Base-by-base conservation (phyloP, 2,329 filamentous ascomycete genomes). In the Pezicula radicicola region DNA sequence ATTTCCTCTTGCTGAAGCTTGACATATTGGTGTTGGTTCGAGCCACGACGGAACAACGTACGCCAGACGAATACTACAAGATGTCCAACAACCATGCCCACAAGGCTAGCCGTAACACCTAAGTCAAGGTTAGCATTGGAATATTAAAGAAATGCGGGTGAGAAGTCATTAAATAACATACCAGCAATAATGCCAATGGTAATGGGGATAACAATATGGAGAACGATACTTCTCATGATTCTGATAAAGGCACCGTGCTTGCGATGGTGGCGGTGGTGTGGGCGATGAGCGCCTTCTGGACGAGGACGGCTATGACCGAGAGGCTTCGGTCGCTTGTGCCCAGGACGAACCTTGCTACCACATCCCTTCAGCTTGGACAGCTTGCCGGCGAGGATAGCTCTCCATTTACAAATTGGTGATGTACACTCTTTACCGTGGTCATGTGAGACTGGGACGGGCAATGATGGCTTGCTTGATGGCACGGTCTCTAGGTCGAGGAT, bases 171-270 rank as follows among this genome's bases (percentile, higher is more conserved):
- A 33, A 33, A 33, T 33, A 10, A 33, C 30, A 7, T 33, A 63
- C 87, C 88, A 42, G 85, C 84, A 21, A 83, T 76, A 57, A 90
- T 77, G 53, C 88, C 88, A 57, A 89, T 77, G 48, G 87, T 70
- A 49, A 89, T 75, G 2, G 88, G 87, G 37, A 90, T 73, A 45
- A 90, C 67, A 42, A 91, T 77, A 55, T 85, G 81, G 36, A 82
- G 73, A 56, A 79, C 74, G 46, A 87, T 74, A 60, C 79, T 79
- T 62, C 75, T 74, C 44, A 83, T 58, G 25, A 83, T 68, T 54
- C 74, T 70, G 49, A 72, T 67, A 70, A 79, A 78, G 50, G 66
- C 67, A 60, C 65, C 58, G 39, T 67, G 63, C 55, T 66, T 62
- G 49, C 67, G 66, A 46, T 67, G 65, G 53, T 67, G 66, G 52